Evolutionary conservation across 192 early-diverging fungal species (phyloP), one percentile per base, ranked within the genome.

Genomic region (Phycomyces blakesleeanus): DNA sequence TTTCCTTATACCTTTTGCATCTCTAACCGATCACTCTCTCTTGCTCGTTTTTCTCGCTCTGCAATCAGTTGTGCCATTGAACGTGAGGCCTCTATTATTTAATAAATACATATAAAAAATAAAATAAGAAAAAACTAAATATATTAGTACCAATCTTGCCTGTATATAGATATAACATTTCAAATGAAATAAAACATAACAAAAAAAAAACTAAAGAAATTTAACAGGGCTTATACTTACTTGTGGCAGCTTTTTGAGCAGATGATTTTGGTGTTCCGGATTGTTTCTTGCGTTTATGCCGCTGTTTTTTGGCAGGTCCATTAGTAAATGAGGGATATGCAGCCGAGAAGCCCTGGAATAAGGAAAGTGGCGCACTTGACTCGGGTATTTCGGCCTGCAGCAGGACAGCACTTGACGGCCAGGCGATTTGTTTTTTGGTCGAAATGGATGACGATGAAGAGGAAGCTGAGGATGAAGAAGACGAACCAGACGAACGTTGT

Each of bases 321-420:
- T 57, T 39, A 1, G 64, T 27, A 11, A 61, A 78, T 16, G 77
- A 75, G 29, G 79, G 78, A 74, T 78, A 85, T 12, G 81, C 68
- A 15, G 78, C 76, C 21, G 77, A 74, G 53, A 80, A 85, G 4
- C 83, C 78, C 58, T 83, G 79, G 50, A 83, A 81, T 24, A 85
- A 56, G 7, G 83, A 85, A 9, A 85, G 71, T 5, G 77, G 69
- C 11, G 77, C 69, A 15, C 56, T 75, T 14, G 83, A 71, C 39
- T 81, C 83, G 21, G 83, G 83, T 51, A 85, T 81, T 15, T 83
- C 83, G 16, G 73, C 69, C 6, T 65, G 39, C 18, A 81, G 47
- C 5, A 83, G 53, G 22, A 71, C 66, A 21, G 74, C 69, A 14
- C 76, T 76, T 0, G 69, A 67, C 2, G 74, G 68, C 60, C 67